Percentiles rank a stretch among this genome's conserved stretches.
phyloP scores from a whole-genome alignment of 2,329 filamentous ascomycete species.

The Ophiosphaerella narmari region DNA sequence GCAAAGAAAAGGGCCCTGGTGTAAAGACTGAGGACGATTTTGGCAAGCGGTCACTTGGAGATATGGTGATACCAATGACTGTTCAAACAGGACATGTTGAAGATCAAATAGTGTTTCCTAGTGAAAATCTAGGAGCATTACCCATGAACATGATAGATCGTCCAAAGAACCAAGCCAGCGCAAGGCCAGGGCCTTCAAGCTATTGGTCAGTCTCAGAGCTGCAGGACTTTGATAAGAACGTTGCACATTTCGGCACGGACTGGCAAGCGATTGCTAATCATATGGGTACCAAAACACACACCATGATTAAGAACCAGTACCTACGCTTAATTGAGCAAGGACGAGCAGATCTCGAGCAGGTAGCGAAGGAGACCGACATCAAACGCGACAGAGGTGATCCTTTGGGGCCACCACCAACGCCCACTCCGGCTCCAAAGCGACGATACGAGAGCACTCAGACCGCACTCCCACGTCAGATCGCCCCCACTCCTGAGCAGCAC shows the following conservation, averaged over 20 bases:
- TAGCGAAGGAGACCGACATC: conserved; percentile 49
- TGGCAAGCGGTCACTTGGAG: conserved; percentile 31
- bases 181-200: conserved; percentile 70
- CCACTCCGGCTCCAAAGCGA: conserved; percentile 53
- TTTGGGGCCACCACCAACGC: conserved; percentile 54
- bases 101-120: conserved; percentile 29
- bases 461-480: conserved; percentile 48
- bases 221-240: conserved; percentile 73
- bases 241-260: conserved; percentile 78
- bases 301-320: conserved; percentile 70
- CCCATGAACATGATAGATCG: conserved; percentile 41
- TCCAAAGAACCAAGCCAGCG: conserved; percentile 36
- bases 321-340: conserved; percentile 52
- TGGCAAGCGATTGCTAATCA: conserved; percentile 75
- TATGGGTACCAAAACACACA: conserved; percentile 82
- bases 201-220: conserved; percentile 88
- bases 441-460: conserved; percentile 52
- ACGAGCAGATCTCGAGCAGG: conserved; percentile 48
- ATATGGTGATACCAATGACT: conserved; percentile 34
- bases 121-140: conserved; percentile 26
- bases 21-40: conserved; percentile 43
- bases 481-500: conserved; percentile 52
- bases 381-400: conserved; percentile 51
- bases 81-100: conserved; percentile 30
- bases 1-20: conserved; percentile 35